Conservation (phyloP, 2,329 filamentous ascomycete species). For the Diaporthe eres region DNA sequence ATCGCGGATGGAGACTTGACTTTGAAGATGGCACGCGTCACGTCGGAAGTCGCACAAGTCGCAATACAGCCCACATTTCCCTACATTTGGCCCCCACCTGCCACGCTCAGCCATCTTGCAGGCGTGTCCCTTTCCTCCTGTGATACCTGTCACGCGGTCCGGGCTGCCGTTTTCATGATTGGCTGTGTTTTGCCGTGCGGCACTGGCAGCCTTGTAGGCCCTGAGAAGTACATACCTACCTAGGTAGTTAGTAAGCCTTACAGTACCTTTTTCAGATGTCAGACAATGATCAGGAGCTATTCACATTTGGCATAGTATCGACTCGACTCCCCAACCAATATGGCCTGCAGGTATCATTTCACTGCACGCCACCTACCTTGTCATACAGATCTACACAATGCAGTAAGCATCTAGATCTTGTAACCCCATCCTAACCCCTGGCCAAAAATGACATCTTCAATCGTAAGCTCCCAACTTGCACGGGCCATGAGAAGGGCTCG, state of each 20-base stretch:
- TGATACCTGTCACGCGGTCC: no score
- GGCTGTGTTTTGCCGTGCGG: no score
- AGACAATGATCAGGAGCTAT: background rate
- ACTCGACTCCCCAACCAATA: background rate
- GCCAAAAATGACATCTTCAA: background rate
- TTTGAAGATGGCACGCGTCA: conserved; percentile 21
- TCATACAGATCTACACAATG: background rate
- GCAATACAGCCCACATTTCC: background rate
- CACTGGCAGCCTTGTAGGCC: no score
- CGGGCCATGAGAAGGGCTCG: background rate
- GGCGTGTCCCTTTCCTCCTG: background rate
- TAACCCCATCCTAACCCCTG: background rate
- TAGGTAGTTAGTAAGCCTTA: no score
- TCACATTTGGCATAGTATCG: background rate
- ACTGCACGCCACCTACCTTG: background rate
- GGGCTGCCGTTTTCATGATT: no score
- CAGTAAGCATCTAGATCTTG: background rate
- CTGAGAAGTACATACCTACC: no score
- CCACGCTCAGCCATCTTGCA: conserved; percentile 13
- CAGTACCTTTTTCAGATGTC: no score
- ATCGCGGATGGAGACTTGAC: background rate
- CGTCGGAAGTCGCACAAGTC: conserved; percentile 20
- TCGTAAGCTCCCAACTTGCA: background rate
- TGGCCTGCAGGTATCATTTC: no score
- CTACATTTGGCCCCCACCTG: background rate